Evolutionary conservation across 2,329 filamentous ascomycete genomes (phyloP), one percentile per base, ranked within the genome.

Genomic region (Delphinella strobiligena): DNA sequence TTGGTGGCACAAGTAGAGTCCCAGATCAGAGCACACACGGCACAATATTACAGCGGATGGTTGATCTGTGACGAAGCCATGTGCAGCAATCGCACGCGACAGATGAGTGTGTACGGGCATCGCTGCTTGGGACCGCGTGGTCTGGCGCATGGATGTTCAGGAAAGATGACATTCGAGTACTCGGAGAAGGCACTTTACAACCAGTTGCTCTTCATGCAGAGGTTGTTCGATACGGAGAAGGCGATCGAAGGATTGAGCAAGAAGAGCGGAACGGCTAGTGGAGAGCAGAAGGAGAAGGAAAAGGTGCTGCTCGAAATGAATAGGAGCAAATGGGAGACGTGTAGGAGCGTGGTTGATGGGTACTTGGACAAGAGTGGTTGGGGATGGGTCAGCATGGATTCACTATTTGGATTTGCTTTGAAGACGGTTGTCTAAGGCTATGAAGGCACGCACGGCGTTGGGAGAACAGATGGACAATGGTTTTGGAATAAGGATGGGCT

Each of bases 181-280:
- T 71, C 74, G 1, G 91, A 96, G 64, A 89, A 91, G 63, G 80
- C 82, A 53, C 72, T 96, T 43, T 96, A 95, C 65, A 96, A 93
- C 60, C 91, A 98, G 63, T 69, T 98, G 31, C 65, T 96, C 40
- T 98, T 94, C 64, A 82, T 88, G 57, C 74, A 82, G 19, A 73
- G 73, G 36, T 63, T 96, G 40, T 98, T 87, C 69, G 88, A 98
- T 60, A 82, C 93, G 3, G 88, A 96, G 46, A 86, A 84, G 62
- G 82, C 82, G 11, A 75, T 75, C 47, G 48, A 42, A 8, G 54
- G 22, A 7, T 27, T 27, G 22, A 7, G 7, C 22, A 27, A 55
- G 59, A 15, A 61, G 58, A 34, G 66, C 57, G 40, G 46, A 47
- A 14, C 47, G 49, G 36, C 42, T 32, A 19, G 58, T 52, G 41